Evolutionary conservation across 1,284 basidiomycete species (phyloP), one percentile per base, ranked within the genome.

Genomic region (Peniophora sp.): DNA sequence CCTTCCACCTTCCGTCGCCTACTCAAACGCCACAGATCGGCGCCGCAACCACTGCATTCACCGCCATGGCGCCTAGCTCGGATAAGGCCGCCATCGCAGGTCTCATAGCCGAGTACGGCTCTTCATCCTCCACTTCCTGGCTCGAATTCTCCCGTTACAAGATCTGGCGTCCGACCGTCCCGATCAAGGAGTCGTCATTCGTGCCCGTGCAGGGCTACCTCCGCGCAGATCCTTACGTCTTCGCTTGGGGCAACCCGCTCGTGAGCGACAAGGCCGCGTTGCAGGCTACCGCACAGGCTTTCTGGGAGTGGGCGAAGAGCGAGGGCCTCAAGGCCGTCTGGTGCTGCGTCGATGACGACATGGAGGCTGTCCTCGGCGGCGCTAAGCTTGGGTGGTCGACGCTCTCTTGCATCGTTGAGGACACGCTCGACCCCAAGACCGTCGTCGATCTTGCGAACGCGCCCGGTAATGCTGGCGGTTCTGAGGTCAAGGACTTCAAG

Each of bases 221-320:
- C 27, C 56, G 59, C 2, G 48, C 54, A 27, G 52, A 56, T 32
- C 42, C 48, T 2, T 74, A 64, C 53, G 58, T 73, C 37, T 76
- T 75, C 51, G 73, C 71, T 2, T 76, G 74, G 74, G 73, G 72
- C 3, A 68, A 70, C 48, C 75, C 73, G 2, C 58, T 75, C 3
- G 69, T 75, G 17, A 73, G 71, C 2, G 63, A 68, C 39, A 55
- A 62, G 3, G 56, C 62, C 2, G 70, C 68, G 1, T 61, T 74
- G 24, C 54, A 51, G 24, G 58, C 63, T 3, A 70, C 69, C 2
- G 59, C 65, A 14, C 57, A 53, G 10, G 68, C 65, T 3, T 74
- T 75, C 54, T 57, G 67, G 24, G 52, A 60, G 3, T 74, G 70
- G 63, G 66, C 57, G 2, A 62, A 60, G 36, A 53, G 54, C 1